phyloP scores from a whole-genome alignment of 257 asterid species.

The Solanum sejunctum region DNA sequence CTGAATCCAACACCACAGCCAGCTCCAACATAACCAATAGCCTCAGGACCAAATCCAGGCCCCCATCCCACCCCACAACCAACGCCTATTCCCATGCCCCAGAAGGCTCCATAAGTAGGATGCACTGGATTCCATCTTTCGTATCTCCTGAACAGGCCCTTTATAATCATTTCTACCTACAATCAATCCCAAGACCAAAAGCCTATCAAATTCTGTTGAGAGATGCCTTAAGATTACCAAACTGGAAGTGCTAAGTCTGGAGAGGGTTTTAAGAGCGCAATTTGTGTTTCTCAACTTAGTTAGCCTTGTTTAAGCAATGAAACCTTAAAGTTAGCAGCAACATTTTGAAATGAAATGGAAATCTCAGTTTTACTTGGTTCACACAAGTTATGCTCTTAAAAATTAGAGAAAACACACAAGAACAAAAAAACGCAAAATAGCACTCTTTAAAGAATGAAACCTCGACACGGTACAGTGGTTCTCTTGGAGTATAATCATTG shows the following conservation, averaged over 20 bases:
- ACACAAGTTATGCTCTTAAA: background rate
- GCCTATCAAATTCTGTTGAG: background rate
- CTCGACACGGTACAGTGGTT: background rate
- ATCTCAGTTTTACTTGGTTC: background rate
- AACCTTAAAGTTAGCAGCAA: background rate
- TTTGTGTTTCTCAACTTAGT: too few relatives aligned
- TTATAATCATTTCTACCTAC: slow-evolving; percentile 70
- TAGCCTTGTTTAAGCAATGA: background rate
- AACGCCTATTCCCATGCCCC: slow-evolving; percentile 91
- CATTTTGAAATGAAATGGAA: background rate
- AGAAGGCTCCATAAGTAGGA: slow-evolving; percentile 80
- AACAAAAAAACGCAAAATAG: background rate
- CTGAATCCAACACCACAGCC: slow-evolving; percentile 94
- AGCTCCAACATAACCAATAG: slow-evolving; percentile 80
- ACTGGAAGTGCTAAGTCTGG: background rate
- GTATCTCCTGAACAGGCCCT: slow-evolving; percentile 57
- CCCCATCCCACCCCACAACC: slow-evolving; percentile 99
- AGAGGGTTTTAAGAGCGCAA: too few relatives aligned
- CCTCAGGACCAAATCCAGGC: slow-evolving; percentile 97
- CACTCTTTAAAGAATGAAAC: background rate
- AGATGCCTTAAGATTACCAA: background rate
- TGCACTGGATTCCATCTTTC: slow-evolving; percentile 94
- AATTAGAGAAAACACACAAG: background rate
- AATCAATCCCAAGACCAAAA: background rate
- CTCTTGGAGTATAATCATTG: too few relatives aligned